These are phyloP conservation scores for Protomyces inundatus DNA, from an alignment of 1,139 yeast genomes.

Conservation along the genomic window DNA sequence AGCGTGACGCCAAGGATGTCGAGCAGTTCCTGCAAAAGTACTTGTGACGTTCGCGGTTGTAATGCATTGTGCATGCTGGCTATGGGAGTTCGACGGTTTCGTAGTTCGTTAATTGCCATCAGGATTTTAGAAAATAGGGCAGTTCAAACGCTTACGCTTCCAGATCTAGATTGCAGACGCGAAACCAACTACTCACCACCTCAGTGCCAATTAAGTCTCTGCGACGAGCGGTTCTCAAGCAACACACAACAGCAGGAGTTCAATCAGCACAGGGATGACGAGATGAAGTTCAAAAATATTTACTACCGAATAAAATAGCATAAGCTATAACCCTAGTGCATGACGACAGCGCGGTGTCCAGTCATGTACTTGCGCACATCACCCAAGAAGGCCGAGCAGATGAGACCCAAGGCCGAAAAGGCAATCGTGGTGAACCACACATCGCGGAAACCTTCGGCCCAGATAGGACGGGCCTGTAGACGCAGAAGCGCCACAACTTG, in stretches of 20 bases:
- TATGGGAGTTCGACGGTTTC: too few species aligned
- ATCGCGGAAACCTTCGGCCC: slow-evolving; percentile 16
- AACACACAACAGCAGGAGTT: too few species aligned
- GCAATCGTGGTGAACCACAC: slow-evolving; percentile 24
- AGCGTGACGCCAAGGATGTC: slow-evolving; percentile 56
- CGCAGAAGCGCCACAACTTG: not conserved
- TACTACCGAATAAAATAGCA: not conserved
- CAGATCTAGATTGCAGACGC: too few species aligned
- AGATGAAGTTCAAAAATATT: not conserved
- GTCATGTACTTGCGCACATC: slow-evolving; percentile 26
- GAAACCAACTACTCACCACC: too few species aligned
- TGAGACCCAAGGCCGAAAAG: slow-evolving; percentile 20
- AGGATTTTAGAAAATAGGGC: too few species aligned
- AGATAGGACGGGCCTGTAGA: slow-evolving; percentile 9
- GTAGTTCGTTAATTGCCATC: too few species aligned
- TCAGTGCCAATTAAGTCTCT: too few species aligned
- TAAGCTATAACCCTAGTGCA: not conserved
- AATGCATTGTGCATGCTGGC: not conserved
- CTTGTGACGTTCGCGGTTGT: slow-evolving; percentile 9
- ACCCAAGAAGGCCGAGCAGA: slow-evolving; percentile 19
- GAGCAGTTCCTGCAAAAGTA: slow-evolving; percentile 7
- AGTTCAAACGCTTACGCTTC: too few species aligned
- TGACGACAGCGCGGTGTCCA: slow-evolving; percentile 16
- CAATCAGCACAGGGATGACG: too few species aligned
- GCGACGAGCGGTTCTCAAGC: too few species aligned